Evolutionary conservation across 108 stramenopile genomes (phyloP).

Genomic region (Pseudonitzschia delicatissima): DNA sequence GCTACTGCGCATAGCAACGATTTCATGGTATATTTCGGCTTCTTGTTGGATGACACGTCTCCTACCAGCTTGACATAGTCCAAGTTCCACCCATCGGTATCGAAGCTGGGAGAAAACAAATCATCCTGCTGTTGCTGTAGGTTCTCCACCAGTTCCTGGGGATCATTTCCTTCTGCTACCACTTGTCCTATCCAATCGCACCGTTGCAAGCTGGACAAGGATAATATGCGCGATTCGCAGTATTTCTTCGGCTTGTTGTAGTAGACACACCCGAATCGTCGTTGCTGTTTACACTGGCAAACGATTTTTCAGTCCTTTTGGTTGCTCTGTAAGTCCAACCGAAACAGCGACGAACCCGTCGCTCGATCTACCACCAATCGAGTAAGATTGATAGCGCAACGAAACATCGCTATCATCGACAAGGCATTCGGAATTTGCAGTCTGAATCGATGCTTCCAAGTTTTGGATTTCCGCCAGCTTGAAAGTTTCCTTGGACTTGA

Average conservation of each 20-base stretch:
- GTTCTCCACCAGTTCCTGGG: conserved; percentile 33
- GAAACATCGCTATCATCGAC: background rate
- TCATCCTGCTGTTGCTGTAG: conserved; percentile 11
- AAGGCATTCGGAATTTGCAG: background rate
- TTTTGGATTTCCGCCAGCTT: conserved; percentile 65
- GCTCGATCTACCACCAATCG: conserved; percentile 39
- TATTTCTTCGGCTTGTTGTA: background rate
- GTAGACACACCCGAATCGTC: background rate
- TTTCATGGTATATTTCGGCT: conserved; percentile 37
- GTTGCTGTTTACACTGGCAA: background rate
- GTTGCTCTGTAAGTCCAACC: conserved; percentile 18
- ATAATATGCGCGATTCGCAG: background rate
- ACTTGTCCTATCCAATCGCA: conserved; percentile 54
- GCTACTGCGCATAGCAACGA: conserved; percentile 50
- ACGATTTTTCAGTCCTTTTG: background rate
- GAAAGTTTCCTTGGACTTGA: conserved; percentile 67
- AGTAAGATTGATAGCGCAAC: conserved; percentile 16
- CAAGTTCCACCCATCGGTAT: conserved; percentile 27
- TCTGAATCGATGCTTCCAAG: conserved; percentile 43
- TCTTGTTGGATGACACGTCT: background rate
- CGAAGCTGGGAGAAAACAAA: background rate
- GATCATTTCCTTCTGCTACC: conserved; percentile 28
- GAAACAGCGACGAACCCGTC: conserved; percentile 42
- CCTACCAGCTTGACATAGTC: conserved; percentile 33
- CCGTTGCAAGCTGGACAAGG: conserved; percentile 36